Evolutionary conservation across 805 yeast species (phyloP), one percentile per base, ranked within the genome.

Genomic region (Brettanomyces naardenensis): DNA sequence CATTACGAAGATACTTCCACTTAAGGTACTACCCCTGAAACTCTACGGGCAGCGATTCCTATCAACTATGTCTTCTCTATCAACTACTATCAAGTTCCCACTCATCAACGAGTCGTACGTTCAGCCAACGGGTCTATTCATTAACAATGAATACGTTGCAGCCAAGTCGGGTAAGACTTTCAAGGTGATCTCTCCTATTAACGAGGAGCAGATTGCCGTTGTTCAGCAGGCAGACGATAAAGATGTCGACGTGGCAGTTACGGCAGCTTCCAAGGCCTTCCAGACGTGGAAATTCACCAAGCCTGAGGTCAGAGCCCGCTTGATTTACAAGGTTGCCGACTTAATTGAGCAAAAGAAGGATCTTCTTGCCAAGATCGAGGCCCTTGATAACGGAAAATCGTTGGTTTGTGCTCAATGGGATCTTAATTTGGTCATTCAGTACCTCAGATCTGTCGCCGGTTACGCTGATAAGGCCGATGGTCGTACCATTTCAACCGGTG

Each of bases 361-460:
- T 40, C 62, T 73, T 37, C 65, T 83, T 42, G 78, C 87, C 25
- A 62, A 71, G 43, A 80, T 83, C 49, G 92, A 83, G 61, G 63
- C 87, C 15, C 65, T 76, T 46, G 89, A 83, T 58, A 81, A 82
- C 52, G 94, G 94, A 69, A 83, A 82, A 56, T 73, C 89, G 27
- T 61, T 80, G 47, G 66, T 66, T 28, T 68, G 79, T 54, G 71
- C 89, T 33, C 66, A 75, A 51, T 82, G 78, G 44, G 92, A 82
- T 56, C 77, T 82, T 44, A 69, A 66, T n/a, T 60, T 81, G 39
- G 71, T 78, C 38, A 71, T 79, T 42, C 69, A 71, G 51, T 80
- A 78, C 63, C 57, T 82, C 50, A 73, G 86, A 65, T 77, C 77
- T 38, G 72, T 80, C 49, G 88, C 87, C 33, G 84, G 88, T 31